Percentiles rank a stretch among this genome's conserved stretches.
Conservation (phyloP, 2,329 filamentous ascomycete species). For the Beauveria bassiana region DNA sequence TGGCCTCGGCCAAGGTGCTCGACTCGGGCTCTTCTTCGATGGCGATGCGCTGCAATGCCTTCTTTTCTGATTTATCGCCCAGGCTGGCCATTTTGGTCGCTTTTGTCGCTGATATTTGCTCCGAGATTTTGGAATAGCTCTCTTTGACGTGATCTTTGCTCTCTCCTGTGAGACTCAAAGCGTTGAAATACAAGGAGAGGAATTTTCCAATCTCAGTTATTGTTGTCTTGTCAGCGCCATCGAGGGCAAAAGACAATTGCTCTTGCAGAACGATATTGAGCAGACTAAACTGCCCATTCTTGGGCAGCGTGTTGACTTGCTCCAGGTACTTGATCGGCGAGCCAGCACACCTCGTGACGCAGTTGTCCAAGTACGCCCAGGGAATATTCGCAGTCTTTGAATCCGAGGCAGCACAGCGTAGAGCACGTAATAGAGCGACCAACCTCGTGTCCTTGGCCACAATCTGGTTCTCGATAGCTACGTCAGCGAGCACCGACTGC, state of each 20-base stretch:
- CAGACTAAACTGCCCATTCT: slow-evolving; percentile 41
- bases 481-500: slow-evolving; percentile 47
- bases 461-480: slow-evolving; percentile 60
- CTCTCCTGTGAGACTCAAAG: slow-evolving; percentile 45
- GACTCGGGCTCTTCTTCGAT: slow-evolving; percentile 2
- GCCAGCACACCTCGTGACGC: slow-evolving; percentile 63
- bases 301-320: slow-evolving; percentile 42
- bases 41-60: slow-evolving; percentile 13
- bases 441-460: slow-evolving; percentile 45
- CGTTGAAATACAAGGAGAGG: slow-evolving; percentile 49
- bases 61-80: slow-evolving; percentile 15
- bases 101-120: slow-evolving; percentile 20
- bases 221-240: slow-evolving; percentile 34
- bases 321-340: slow-evolving; percentile 81
- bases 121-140: slow-evolving; percentile 24
- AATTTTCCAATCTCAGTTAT: slow-evolving; percentile 47
- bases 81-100: slow-evolving; percentile 18
- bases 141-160: slow-evolving; percentile 19
- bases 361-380: slow-evolving; percentile 75
- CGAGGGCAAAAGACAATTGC: slow-evolving; percentile 65
- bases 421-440: slow-evolving; percentile 35
- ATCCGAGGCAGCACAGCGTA: slow-evolving; percentile 18
- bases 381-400: slow-evolving; percentile 33
- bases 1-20: background rate
- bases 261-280: slow-evolving; percentile 64